Base-by-base conservation (phyloP, 176 grass and related monocot genomes). In the Triticum turgidum region DNA sequence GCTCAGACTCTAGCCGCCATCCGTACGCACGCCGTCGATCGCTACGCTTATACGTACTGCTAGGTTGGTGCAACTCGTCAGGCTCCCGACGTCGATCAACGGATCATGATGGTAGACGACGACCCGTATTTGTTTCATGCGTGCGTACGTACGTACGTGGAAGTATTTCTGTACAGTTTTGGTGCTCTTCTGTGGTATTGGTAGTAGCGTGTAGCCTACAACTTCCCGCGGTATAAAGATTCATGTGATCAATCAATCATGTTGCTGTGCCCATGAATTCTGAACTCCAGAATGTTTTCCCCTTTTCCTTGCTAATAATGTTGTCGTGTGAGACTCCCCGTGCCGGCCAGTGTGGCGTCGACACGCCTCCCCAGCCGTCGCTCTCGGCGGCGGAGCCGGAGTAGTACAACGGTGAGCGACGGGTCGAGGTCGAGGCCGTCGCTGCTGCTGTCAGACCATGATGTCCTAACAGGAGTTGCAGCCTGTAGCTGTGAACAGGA, bases 1-100 rank as follows among this genome's bases (percentile, higher is more conserved):
- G 79, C 93, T 95, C 25, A 92, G 90, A 85, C 91, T 95, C 67
- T 92, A 84, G 78, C 73, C 59, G 11, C 15, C 54, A 4, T 11
- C 68, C 81, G 7, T 51, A 22, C 81, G 7, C 33, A 37, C 52
- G 52, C 38, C 63, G 17, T 73, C 73, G 22, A 56, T 75, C 54
- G 30, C 69, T 25, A 1, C 7, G 54, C 54, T 7, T 52, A 52
- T 15, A 58, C 49, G 49, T 52, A 12, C 42, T 45, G 5, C 44
- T 83, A 87, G 80, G 11, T 39, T 49, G 61, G 58, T 24, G 71
- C 54, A 54, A 70, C 67, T 20, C 70, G 73, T 76, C 76, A 54
- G 82, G 82, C 27, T 39, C 54, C 18, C 32, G 76, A 61, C 61
- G 72, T 78, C 41, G 17, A 87, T 73, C 74, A 32, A 37, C 38